Conservation (phyloP, 148 eudicot genomes). For the Rhododendron ovatum region DNA sequence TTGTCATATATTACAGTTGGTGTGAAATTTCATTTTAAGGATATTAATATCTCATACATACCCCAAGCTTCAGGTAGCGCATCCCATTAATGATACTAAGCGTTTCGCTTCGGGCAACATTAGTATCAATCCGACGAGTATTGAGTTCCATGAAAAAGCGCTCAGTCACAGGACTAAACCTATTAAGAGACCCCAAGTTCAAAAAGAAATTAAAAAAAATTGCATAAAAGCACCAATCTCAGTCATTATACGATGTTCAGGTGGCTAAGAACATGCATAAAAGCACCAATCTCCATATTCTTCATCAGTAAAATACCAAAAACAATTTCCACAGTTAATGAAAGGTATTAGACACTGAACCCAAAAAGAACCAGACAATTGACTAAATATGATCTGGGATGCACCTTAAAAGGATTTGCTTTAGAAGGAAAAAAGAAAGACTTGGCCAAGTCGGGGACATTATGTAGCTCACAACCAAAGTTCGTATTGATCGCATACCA, state of each 20-base stretch:
- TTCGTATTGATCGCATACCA: neutral
- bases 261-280: neutral
- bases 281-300: neutral
- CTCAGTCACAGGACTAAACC: constrained; percentile 98
- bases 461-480: neutral
- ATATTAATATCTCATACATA: constrained; percentile 31
- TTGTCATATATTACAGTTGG: constrained; percentile 17
- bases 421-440: neutral
- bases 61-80: constrained; percentile 99
- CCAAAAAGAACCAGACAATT: neutral
- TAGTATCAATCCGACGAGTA: constrained; percentile 90
- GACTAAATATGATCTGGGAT: neutral
- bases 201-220: neutral
- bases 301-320: neutral
- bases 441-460: neutral
- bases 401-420: neutral
- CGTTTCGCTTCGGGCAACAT: constrained; percentile 88
- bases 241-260: neutral
- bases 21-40: neutral
- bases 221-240: neutral
- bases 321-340: neutral
- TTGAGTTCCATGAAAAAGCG: constrained; percentile 99
- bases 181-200: constrained; percentile 17
- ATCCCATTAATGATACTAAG: constrained; percentile 94
- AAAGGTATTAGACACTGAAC: neutral